phyloP scores from a whole-genome alignment of 148 eudicot genomes.

The Rheum nobile region DNA sequence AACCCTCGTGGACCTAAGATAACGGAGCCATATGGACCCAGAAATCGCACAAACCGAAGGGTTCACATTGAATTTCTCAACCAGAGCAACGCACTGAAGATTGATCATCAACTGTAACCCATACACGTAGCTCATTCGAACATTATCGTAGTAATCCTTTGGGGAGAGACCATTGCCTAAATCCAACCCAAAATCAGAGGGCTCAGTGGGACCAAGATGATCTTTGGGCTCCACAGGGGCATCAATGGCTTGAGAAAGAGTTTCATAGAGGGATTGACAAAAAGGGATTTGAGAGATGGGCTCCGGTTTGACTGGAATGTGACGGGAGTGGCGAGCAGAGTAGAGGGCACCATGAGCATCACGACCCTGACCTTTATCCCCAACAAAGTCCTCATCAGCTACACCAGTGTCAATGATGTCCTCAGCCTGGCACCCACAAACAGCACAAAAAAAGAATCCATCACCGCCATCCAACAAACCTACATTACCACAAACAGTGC shows the following conservation, averaged over 20 bases:
- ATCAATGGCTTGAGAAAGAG: conserved; percentile 22
- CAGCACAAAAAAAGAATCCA: conserved; percentile 53
- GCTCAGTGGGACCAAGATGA: conserved; percentile 39
- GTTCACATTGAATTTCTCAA: conserved; percentile 39
- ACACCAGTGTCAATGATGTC: conserved; percentile 42
- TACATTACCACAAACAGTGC: conserved; percentile 32
- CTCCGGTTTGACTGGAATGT: conserved; percentile 18
- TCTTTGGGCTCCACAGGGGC: background rate
- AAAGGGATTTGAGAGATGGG: conserved; percentile 26
- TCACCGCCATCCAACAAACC: conserved; percentile 38
- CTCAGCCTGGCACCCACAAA: conserved; percentile 42
- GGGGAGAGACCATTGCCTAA: background rate
- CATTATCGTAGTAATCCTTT: conserved; percentile 32
- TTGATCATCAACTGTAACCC: conserved; percentile 66
- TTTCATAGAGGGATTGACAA: conserved; percentile 3
- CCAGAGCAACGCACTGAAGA: conserved; percentile 55
- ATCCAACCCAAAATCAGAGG: conserved; percentile 46
- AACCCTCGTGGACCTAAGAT: conserved; percentile 30
- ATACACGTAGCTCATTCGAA: conserved; percentile 50
- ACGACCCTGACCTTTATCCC: conserved; percentile 9
- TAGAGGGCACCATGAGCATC: conserved; percentile 15
- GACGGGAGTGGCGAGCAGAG: conserved; percentile 14
- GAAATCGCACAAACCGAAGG: conserved; percentile 50
- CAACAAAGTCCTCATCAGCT: conserved; percentile 41
- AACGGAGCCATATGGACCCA: conserved; percentile 54